Base-by-base conservation (phyloP, 2,329 filamentous ascomycete genomes). In the Trichoderma polysporum region DNA sequence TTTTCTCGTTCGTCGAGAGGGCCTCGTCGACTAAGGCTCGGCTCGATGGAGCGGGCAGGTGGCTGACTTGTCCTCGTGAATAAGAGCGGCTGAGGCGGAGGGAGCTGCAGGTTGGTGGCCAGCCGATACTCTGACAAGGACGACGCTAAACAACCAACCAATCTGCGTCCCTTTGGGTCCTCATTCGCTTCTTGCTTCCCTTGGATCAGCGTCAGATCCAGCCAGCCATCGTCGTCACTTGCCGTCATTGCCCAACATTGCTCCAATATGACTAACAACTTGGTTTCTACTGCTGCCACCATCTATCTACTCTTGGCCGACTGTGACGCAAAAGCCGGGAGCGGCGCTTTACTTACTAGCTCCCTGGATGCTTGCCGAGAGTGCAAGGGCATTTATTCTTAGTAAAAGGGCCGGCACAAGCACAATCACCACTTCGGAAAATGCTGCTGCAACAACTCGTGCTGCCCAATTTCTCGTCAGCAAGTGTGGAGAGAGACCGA, bases 51-150 rank as follows among this genome's bases (percentile, higher is more conserved):
- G 50, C 50, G 60, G 60, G 60, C 60, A 63, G 50, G 60, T 63
- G 50, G 60, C 50, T 54, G 60, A 63, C 49, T 45, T 63, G 60
- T 63, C 60, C 60, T 63, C 60, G 60, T 63, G 60, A 63, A 63
- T 63, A 33, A 39, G 49, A 63, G 60, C 60, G 60, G 60, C 60
- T 63, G 60, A 63, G 59, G 59, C 49, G 33, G 59, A 61, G 45
- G 57, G 57, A 63, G 59, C 60, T 54, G 60, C 50, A 45, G 53
- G 60, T 39, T 63, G 60, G 50, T 63, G 60, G 60, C 59, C 59
- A 41, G 59, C 47, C 59, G 59, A 62, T 31, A 39, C 50, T 63
- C 60, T 63, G 50, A 54, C 60, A 54, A 54, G 60, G n/a, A 54
- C 35, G 50, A 63, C 60, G 60, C 60, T 63, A 63, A 62, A 54